Base-by-base conservation (phyloP, 306 rosid genomes). In the Vicia faba region DNA sequence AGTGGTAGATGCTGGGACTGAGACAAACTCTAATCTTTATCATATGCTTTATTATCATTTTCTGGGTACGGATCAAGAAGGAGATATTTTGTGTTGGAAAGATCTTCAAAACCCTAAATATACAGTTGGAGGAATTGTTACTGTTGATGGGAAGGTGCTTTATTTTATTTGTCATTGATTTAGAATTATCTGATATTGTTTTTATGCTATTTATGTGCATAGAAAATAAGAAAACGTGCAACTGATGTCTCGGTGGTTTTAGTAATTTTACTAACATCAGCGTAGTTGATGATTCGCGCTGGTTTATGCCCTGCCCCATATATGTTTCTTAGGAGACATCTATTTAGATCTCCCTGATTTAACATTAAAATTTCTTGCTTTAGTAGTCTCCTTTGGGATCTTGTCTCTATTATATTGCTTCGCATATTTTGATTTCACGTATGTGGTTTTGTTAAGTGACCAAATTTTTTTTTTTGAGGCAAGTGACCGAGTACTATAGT, bases 61-160 rank as follows among this genome's bases (percentile, higher is more conserved):
- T 61, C 70, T 93, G 88, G 99, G 97, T 15, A 82, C 83, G 5
- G 85, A 93, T 80, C 99, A 93, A 70, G 86, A 87, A 0, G 83
- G 82, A 66, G 99, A 93, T 83, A 71, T 93, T 61, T 80, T 93
- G 78, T 88, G 97, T 70, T 93, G 97, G 97, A 88, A 48, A 81
- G 97, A 93, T 79, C 69, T 76, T 73, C 89, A 85, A 68, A 88
- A 93, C 69, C 96, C 99, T 13, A 88, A 88, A 74, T 78, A 83
- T 82, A 0, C 20, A 59, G 83, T 90, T 76, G 84, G 64, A 26
- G 91, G 84, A 12, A 8, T 56, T 72, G 90, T 90, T 70, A 93
- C 97, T 26, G 80, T 80, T 0, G 99, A 93, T 72, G 99, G 99
- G 68, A 90, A 86, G 96, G 99, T 88, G 74, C 61, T 12, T 50